A percentile compares a stretch with the other conserved stretches of the same genome.
These are phyloP conservation scores for Fusarium verrucosum DNA, from an alignment of 2,329 filamentous ascomycete species.

Conservation along the genomic window DNA sequence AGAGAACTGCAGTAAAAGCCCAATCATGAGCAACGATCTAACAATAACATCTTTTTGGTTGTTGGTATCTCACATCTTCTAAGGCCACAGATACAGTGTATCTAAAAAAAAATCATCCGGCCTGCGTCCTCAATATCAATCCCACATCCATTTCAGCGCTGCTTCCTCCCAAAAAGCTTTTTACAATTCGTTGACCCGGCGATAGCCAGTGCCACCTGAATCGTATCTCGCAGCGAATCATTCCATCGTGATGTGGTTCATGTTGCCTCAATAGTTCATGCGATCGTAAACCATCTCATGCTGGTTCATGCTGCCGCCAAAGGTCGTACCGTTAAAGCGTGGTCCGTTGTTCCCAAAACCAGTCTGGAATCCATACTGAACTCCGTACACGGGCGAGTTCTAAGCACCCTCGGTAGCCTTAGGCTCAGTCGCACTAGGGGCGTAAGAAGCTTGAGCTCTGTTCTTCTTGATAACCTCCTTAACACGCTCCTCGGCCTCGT, in stretches of 20 bases:
- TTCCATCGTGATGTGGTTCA: neutral
- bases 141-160: constrained; percentile 2
- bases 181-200: neutral
- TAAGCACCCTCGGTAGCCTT: constrained; percentile 45
- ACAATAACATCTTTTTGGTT: constrained; percentile 5
- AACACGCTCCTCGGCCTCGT: constrained; percentile 83
- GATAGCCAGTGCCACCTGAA: neutral
- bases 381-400: constrained; percentile 36
- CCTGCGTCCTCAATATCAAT: neutral
- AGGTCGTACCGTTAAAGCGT: constrained; percentile 14
- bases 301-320: neutral
- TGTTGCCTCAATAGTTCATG: constrained; percentile 13
- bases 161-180: neutral
- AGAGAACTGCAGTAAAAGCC: neutral
- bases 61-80: constrained; percentile 31
- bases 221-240: neutral
- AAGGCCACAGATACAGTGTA: constrained; percentile 20
- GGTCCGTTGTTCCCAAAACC: constrained; percentile 8
- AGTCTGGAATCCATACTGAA: constrained; percentile 7
- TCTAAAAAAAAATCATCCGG: neutral
- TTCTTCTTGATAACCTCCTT: constrained; percentile 82
- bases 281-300: neutral
- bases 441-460: constrained; percentile 65
- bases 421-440: constrained; percentile 56
- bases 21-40: neutral